A percentile compares a stretch with the other conserved stretches of the same genome.
Evolutionary conservation across 75 land plant species (phyloP).

Genomic region (Pinus taeda): DNA sequence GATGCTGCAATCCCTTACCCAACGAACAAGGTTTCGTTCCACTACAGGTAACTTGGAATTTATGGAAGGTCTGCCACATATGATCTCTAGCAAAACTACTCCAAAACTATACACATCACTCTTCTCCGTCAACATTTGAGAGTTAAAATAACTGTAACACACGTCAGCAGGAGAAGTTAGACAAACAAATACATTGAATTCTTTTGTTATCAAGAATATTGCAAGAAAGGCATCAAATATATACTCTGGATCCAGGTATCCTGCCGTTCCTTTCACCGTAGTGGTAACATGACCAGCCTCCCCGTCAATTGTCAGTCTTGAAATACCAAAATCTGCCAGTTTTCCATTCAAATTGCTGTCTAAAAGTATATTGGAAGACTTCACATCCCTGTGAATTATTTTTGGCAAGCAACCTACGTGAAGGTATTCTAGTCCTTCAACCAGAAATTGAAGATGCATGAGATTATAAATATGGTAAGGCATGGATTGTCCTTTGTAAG

Average conservation of each 20-base stretch:
- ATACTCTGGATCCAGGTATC: constrained; percentile 69
- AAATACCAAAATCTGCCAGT: constrained; percentile 62
- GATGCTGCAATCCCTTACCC: background rate
- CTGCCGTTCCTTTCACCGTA: constrained; percentile 56
- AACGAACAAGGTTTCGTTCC: constrained; percentile 7
- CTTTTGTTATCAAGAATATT: background rate
- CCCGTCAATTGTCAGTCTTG: constrained; percentile 25
- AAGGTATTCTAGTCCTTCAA: constrained; percentile 16
- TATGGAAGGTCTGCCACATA: background rate
- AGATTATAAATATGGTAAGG: background rate
- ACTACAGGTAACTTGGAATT: background rate
- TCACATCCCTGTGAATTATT: constrained; percentile 55
- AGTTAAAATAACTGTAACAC: background rate
- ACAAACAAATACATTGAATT: background rate
- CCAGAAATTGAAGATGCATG: background rate
- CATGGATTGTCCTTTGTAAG: background rate
- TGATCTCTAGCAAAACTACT: background rate
- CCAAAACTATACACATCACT: constrained; percentile 1
- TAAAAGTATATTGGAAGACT: constrained; percentile 50
- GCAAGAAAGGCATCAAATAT: background rate
- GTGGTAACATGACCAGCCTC: constrained; percentile 56
- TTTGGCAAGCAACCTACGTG: constrained; percentile 6
- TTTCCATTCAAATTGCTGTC: constrained; percentile 38
- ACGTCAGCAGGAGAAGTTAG: background rate
- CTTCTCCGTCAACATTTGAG: background rate